Base-by-base conservation (phyloP, 305 asterid species). In the Petunia hybrid region DNA sequence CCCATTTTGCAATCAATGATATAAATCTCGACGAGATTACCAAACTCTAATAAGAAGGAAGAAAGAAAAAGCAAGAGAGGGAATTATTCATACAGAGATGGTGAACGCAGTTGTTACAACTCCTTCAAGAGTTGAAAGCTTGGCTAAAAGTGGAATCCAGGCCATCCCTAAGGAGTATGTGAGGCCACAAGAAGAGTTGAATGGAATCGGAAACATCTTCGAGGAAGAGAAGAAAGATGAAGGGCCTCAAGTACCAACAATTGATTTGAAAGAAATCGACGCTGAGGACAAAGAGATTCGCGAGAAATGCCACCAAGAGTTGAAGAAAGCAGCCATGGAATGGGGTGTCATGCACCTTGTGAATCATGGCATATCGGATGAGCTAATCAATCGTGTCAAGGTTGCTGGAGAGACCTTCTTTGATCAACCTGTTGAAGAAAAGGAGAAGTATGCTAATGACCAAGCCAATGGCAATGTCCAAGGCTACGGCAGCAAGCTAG, bases 281-380 rank as follows among this genome's bases (percentile, higher is more conserved):
- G 88, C 95, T 0, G 86, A 67, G 4, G 92, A 93, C 62, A 84
- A 82, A 42, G 88, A 80, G 10, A 82, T 81, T 31, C 84, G 88
- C 0, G 83, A 56, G 60, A 85, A 76, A 75, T 90, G 98, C 77
- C 92, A 77, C 45, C 77, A 85, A 53, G 94, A 89, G 88, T 60
- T 95, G 87, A 89, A 80, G 84, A 86, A 74, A 77, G 95, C 95
- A 57, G 97, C 97, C 0, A 81, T 62, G 83, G 95, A 94, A 8
- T 95, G 99, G 99, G 97, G 99, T 8, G 99, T 95, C n/a, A 93
- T 95, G 97, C 95, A 95, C 84, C 84, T 95, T 9, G 77, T 91
- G 78, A 93, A 92, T 88, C 99, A 93, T 73, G 98, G 98, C 0
- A 86, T 92, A 8, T 45, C 89, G 0, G 87, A 87, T 39, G 92